Conservation (phyloP, 192 early-diverging fungal genomes). For the Backusella morwellensis region DNA sequence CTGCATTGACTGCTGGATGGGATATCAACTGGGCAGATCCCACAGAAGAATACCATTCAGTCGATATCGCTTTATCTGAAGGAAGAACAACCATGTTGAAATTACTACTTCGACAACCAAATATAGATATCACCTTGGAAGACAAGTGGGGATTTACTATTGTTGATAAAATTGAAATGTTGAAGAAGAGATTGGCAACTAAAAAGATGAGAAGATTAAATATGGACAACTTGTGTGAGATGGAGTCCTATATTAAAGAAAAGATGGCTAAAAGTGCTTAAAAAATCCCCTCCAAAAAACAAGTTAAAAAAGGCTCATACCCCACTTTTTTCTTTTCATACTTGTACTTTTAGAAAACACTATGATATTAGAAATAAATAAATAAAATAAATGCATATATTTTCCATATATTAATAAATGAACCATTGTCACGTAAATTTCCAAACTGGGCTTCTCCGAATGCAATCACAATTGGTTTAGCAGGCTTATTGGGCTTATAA, state of each 20-base stretch:
- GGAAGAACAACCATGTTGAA: constrained; percentile 42
- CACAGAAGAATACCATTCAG: constrained; percentile 63
- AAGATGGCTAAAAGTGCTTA: background rate
- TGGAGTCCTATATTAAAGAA: background rate
- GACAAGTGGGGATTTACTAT: constrained; percentile 59
- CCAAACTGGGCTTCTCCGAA: too few species aligned
- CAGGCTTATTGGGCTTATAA: too few species aligned
- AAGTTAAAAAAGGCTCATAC: background rate
- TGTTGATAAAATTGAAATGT: constrained; percentile 47
- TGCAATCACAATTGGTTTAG: too few species aligned
- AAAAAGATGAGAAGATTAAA: background rate
- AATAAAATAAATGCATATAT: background rate
- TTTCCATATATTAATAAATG: background rate
- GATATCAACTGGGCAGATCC: constrained; percentile 60
- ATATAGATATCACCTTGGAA: constrained; percentile 41
- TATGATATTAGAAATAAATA: background rate
- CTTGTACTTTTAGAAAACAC: background rate
- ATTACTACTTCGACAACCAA: constrained; percentile 41
- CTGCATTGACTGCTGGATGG: constrained; percentile 62
- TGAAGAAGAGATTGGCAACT: background rate
- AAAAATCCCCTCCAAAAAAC: too few species aligned
- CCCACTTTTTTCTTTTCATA: background rate
- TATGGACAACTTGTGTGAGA: background rate
- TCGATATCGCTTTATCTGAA: constrained; percentile 64
- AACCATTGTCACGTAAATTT: too few species aligned